A percentile compares a stretch with the other conserved stretches of the same genome.
Evolutionary conservation across 345 rosid genomes (phyloP).

Genomic region (Populus nigra): DNA sequence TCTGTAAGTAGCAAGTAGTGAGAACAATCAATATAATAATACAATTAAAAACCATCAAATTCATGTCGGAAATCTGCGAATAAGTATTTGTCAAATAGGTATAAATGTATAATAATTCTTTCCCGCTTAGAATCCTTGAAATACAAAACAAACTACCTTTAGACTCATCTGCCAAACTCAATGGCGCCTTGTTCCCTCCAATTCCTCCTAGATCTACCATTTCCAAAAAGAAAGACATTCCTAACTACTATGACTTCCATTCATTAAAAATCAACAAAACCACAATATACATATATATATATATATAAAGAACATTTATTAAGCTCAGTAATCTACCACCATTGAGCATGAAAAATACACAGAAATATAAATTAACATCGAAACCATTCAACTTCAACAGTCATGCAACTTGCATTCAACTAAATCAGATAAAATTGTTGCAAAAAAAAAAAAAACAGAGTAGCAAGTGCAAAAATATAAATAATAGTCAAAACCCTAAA

Average conservation of each 20-base stretch:
- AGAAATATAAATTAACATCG: not conserved
- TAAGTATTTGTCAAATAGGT: not conserved
- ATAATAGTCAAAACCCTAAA: not conserved
- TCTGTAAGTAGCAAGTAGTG: constrained; percentile 37
- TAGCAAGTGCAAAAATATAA: not conserved
- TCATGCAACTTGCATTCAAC: not conserved
- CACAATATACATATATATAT: not conserved
- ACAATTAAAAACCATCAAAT: not conserved
- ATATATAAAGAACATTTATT: not conserved
- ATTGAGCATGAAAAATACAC: not conserved
- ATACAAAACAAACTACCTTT: constrained; percentile 40
- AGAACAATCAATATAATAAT: not conserved
- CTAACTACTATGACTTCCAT: not conserved
- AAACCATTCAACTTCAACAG: not conserved
- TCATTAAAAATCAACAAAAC: not conserved
- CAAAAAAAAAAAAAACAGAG: not conserved
- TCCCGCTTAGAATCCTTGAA: not conserved
- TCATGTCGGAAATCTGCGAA: not conserved
- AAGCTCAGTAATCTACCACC: not conserved
- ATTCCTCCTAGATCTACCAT: constrained; percentile 32
- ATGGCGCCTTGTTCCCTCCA: constrained; percentile 37
- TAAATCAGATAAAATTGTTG: not conserved
- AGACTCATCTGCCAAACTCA: constrained; percentile 34
- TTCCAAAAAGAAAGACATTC: constrained; percentile 1
- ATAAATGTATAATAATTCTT: too few species aligned